These are phyloP conservation scores for Kwoniella sp. DNA, from an alignment of 768 basidiomycete genomes.

Conservation along the genomic window DNA sequence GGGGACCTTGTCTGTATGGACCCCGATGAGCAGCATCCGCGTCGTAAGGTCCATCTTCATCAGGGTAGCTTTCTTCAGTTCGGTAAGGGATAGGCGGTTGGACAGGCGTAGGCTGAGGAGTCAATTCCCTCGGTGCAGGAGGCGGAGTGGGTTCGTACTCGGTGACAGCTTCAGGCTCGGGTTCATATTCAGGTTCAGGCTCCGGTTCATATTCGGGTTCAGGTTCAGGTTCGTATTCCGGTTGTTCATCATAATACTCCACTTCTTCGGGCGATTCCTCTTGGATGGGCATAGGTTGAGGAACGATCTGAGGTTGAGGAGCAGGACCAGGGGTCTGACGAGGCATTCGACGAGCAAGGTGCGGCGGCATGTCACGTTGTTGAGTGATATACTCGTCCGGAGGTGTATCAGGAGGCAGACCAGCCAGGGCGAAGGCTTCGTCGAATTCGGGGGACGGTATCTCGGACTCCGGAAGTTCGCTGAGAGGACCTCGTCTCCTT, in stretches of 20 bases:
- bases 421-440: conserved; percentile 45
- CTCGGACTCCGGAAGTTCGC: conserved; percentile 28
- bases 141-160: conserved; percentile 21
- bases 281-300: conserved; percentile 20
- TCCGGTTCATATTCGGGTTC: conserved; percentile 10
- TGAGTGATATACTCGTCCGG: conserved; percentile 32
- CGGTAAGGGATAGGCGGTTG: conserved; percentile 36
- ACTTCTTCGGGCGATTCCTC: conserved; percentile 11
- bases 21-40: conserved; percentile 20
- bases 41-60: conserved; percentile 24
- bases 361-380: conserved; percentile 30
- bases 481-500: conserved; percentile 18
- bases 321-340: conserved; percentile 1
- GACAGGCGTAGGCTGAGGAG: conserved; percentile 7
- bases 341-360: conserved; percentile 19
- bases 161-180: conserved; percentile 17
- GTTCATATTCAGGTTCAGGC: conserved; percentile 17
- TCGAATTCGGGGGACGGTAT: conserved; percentile 45
- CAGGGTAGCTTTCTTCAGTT: conserved; percentile 14
- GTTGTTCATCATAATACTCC: conserved; percentile 14
- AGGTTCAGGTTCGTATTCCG: conserved; percentile 6
- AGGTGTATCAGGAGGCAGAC: conserved; percentile 46
- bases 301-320: conserved; percentile 10
- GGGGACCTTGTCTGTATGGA: conserved; percentile 29
- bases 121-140: conserved; percentile 8